Percentiles rank a stretch among this genome's conserved stretches.
Evolutionary conservation across 2,329 filamentous ascomycete genomes (phyloP).

Genomic region (Apiospora kogelbergensis): DNA sequence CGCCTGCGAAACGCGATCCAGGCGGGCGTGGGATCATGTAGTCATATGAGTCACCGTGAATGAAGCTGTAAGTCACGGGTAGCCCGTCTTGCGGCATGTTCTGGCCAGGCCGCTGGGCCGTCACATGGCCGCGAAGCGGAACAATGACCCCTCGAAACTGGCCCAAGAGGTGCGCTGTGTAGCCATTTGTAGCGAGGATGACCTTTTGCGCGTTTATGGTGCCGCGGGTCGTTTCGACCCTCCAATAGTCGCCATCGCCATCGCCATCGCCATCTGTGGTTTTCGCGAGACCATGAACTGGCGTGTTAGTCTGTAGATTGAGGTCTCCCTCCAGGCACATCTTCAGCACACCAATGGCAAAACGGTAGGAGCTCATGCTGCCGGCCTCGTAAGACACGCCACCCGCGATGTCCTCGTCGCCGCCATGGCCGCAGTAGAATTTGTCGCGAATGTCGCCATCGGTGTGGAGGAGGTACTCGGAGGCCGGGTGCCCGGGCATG

Average conservation of each 20-base stretch:
- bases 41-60: slow-evolving; percentile 21
- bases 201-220: slow-evolving; percentile 47
- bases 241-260: slow-evolving; percentile 33
- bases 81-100: slow-evolving; percentile 17
- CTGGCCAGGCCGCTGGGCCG: slow-evolving; percentile 33
- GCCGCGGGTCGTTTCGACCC: slow-evolving; percentile 53
- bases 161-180: slow-evolving; percentile 31
- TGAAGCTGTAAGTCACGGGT: slow-evolving; percentile 22
- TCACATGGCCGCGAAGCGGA: slow-evolving; percentile 27
- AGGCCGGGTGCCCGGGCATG: slow-evolving; percentile 10
- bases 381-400: slow-evolving; percentile 25
- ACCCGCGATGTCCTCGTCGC: slow-evolving; percentile 31
- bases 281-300: slow-evolving; percentile 16
- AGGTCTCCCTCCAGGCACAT: slow-evolving; percentile 12
- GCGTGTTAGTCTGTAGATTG: slow-evolving; percentile 22
- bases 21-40: slow-evolving; percentile 43
- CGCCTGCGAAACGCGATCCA: slow-evolving; percentile 38
- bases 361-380: slow-evolving; percentile 19
- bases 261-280: slow-evolving; percentile 17
- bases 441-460: slow-evolving; percentile 29
- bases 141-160: slow-evolving; percentile 31
- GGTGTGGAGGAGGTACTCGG: slow-evolving; percentile 34
- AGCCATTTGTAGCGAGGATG: slow-evolving; percentile 35
- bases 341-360: slow-evolving; percentile 16
- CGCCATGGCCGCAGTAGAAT: slow-evolving; percentile 32